Base-by-base conservation (phyloP, 2,329 filamentous ascomycete species). In the Aspergillus sp. region DNA sequence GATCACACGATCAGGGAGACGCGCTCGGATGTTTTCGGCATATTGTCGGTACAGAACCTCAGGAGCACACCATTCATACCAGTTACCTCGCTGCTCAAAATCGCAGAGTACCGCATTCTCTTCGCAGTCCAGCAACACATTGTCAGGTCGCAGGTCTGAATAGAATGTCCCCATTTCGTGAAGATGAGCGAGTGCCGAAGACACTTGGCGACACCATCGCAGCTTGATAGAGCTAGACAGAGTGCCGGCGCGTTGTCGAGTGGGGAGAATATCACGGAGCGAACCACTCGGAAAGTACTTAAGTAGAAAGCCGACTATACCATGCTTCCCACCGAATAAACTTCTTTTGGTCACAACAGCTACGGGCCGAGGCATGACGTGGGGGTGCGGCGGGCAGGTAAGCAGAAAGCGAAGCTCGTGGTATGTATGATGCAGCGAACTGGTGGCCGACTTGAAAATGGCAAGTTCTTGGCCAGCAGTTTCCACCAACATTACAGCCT, bases 81-180 rank as follows among this genome's bases (percentile, higher is more conserved):
- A 56, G 23, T 56, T 56, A 23, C 54, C 54, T n/a, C 54, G 54
- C 47, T 56, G 54, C 17, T 56, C 54, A 39, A 56, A 56, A 33
- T 56, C 54, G 15, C 54, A 56, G 27, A 56, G 40, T 17, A 56
- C 41, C 12, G 41, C 47, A 46, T 46, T 50, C 23, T 40, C 54
- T 11, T 43, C 40, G 11, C 47, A 23, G 40, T 56, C 54, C 25
- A 56, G 47, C n/a, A 56, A 23, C 40, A 56, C 46, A 56, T 56
- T 56, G 21, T 56, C 54, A 12, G 54, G 54, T 25, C 54, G 46
- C 33, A 56, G 33, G 27, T 56, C 54, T 6, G 54, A 56, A 46
- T 56, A 56, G 17, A 51, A 56, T 12, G 40, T 44, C 6, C 47
- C 47, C 21, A 14, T 27, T 23, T 43, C 11, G 23, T 56, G 27